These are phyloP conservation scores for Priceomyces carsonii DNA, from an alignment of 805 yeast genomes.

Conservation along the genomic window DNA sequence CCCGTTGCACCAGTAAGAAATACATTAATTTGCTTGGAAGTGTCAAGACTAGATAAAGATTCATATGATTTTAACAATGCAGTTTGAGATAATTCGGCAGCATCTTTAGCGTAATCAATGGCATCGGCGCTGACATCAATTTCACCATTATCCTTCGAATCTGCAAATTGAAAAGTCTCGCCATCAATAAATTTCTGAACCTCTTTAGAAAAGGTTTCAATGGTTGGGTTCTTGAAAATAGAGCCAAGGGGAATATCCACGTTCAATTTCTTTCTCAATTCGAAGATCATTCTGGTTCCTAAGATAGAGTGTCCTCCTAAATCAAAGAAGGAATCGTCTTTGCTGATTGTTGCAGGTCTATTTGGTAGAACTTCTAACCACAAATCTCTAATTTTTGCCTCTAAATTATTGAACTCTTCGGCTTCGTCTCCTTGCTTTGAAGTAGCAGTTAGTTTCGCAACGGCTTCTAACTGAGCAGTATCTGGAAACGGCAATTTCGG, in stretches of 20 bases:
- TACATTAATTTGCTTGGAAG: slow-evolving; percentile 49
- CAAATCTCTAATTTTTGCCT: slow-evolving; percentile 69
- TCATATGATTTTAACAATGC: slow-evolving; percentile 46
- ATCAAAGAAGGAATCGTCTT: slow-evolving; percentile 90
- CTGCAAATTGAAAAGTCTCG: slow-evolving; percentile 46
- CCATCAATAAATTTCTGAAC: slow-evolving; percentile 58
- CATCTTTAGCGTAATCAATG: slow-evolving; percentile 67
- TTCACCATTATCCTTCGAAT: slow-evolving; percentile 21
- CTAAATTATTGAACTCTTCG: slow-evolving; percentile 57
- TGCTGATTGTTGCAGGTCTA: slow-evolving; percentile 73
- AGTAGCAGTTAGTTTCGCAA: slow-evolving; percentile 51
- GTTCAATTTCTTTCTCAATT: slow-evolving; percentile 72
- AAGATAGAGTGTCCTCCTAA: slow-evolving; percentile 97
- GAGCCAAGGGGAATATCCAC: slow-evolving; percentile 88
- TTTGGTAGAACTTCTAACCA: slow-evolving; percentile 88
- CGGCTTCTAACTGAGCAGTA: slow-evolving; percentile 77
- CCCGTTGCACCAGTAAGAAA: slow-evolving; percentile 97
- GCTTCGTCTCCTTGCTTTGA: slow-evolving; percentile 41
- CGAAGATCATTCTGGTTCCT: slow-evolving; percentile 96
- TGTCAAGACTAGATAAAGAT: slow-evolving; percentile 39
- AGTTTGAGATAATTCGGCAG: slow-evolving; percentile 48
- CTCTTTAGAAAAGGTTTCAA: slow-evolving; percentile 73
- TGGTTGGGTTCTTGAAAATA: slow-evolving; percentile 87
- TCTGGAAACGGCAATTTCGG: slow-evolving; percentile 96
- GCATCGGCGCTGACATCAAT: slow-evolving; percentile 32